Evolutionary conservation across 2,329 filamentous ascomycete species (phyloP), one percentile per base, ranked within the genome.

Genomic region (Zasmidium angulare): DNA sequence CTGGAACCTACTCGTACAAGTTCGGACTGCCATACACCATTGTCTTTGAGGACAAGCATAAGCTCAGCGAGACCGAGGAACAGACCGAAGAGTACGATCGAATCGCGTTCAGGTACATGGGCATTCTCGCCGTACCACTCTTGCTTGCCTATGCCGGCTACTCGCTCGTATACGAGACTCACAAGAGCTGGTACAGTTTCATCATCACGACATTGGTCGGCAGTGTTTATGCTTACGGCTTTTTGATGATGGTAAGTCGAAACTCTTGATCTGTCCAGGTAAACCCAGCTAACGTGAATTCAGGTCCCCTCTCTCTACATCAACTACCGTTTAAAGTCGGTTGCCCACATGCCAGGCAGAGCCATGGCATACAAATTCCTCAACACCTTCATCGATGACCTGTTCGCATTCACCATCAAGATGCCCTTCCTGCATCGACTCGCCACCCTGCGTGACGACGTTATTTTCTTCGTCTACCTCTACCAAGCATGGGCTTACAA

Each of bases 351-450:
- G 93, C 93, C 95, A 1, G 91, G 84, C 67, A 93, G 91, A 79
- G 92, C 95, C 50, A 95, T 99, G 91, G 93, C 88, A 75, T 97
- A 97, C 84, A 97, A 98, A 79, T 96, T 96, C 78, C 81, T 98
- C 66, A 97, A 98, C 80, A 98, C 95, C 3, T 99, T 99, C 75
- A 98, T 99, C 74, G 95, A 99, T 76, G 95, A 99, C 73, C 82
- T 99, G 29, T 99, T 99, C 72, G 95, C 95, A 1, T 99, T 98
- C 72, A 99, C 95, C 43, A 97, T 99, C 81, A 98, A 98, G 80
- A 99, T 99, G 95, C 95, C 95, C 0, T 86, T 93, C 63, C 82
- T 99, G 53, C 95, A 99, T 76, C 86, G 95, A 17, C 81, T 99
- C 53, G 92, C 95, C 0, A 98, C 95, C 0, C 84, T 99, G 64